Evolutionary conservation across 208 protist genomes (phyloP), one percentile per base, ranked within the genome.

Genomic region (Leishmania major): DNA sequence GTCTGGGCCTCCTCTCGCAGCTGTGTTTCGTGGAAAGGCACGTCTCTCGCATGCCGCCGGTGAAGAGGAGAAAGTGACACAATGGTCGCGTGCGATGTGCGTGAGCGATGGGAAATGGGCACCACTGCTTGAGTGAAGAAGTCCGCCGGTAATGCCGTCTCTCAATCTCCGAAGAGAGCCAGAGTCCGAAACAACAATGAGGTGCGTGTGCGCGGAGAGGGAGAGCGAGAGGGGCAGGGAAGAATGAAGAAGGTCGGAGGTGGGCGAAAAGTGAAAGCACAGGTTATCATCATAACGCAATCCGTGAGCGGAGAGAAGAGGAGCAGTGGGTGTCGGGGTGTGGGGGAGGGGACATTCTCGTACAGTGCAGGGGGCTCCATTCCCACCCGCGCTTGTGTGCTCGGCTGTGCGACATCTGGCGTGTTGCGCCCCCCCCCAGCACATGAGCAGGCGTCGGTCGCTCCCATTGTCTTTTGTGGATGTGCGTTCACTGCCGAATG

Each of bases 11-110:
- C 6, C 45, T 25, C n/a, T 37, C 57, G 28, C 49, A 17, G 22
- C 15, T 40, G 79, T 64, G 19, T 67, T 51, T 72, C 5, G 80
- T 13, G 59, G 31, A 67, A 60, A 78, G 43, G 37, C 25, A 49
- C 28, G 28, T 74, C 6, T 53, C 43, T 64, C 22, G 59, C 19
- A 31, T 55, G 43, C 11, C 35, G 19, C 74, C 25, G 11, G 17
- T 74, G 35, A 72, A 22, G 25, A 78, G 10, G 51, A 88, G n/a
- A 47, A 28, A 73, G 55, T 0, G 57, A 72, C 28, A 49, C 1
- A 37, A 80, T 1, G 25, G 47, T 60, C 40, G 22, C 22, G 25
- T 10, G 11, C 51, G 40, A 45, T 77, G 74, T 37, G 75, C n/a
- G 35, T 53, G 31, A 69, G n/a, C 7, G 53, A 62, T 25, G 28